Percentiles rank a stretch among this genome's conserved stretches.
Evolutionary conservation across 2,329 filamentous ascomycete genomes (phyloP).

Genomic region (Xylariaceae sp.): DNA sequence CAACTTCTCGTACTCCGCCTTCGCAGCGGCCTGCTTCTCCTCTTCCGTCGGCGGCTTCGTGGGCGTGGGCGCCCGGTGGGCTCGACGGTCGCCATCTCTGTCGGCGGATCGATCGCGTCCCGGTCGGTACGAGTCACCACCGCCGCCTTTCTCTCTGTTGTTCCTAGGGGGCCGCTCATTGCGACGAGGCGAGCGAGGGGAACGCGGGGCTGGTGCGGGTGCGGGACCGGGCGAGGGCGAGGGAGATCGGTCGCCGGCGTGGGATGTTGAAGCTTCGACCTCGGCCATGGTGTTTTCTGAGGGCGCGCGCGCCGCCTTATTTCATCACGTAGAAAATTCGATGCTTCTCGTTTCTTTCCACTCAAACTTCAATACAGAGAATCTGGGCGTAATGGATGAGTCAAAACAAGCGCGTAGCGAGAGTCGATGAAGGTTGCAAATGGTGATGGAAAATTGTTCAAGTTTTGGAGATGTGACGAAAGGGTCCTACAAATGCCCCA

Average conservation of each 20-base stretch:
- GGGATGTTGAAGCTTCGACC: constrained; percentile 37
- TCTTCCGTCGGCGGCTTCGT: constrained; percentile 56
- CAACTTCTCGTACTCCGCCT: constrained; percentile 90
- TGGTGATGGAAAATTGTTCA: constrained; percentile 2
- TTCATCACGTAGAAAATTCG: constrained; percentile 1
- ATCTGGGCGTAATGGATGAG: no score
- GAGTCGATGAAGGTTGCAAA: constrained; percentile 7
- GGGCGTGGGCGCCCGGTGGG: constrained; percentile 27
- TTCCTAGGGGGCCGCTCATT: constrained; percentile 29
- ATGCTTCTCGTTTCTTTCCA: background rate
- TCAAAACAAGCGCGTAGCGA: background rate
- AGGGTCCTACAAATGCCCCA: background rate
- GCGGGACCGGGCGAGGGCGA: constrained; percentile 17
- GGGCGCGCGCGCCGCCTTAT: background rate
- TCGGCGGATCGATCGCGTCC: constrained; percentile 16
- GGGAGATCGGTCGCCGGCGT: constrained; percentile 25
- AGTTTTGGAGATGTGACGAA: constrained; percentile 1
- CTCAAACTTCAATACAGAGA: no score
- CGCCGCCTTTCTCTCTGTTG: constrained; percentile 34
- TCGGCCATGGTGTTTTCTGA: constrained; percentile 38
- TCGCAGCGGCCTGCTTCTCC: constrained; percentile 80
- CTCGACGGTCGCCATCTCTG: constrained; percentile 13
- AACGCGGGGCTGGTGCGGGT: constrained; percentile 23
- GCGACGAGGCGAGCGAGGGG: constrained; percentile 33
- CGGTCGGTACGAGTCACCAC: constrained; percentile 42